Conservation (phyloP, 306 rosid species). For the Carpinus viminea region DNA sequence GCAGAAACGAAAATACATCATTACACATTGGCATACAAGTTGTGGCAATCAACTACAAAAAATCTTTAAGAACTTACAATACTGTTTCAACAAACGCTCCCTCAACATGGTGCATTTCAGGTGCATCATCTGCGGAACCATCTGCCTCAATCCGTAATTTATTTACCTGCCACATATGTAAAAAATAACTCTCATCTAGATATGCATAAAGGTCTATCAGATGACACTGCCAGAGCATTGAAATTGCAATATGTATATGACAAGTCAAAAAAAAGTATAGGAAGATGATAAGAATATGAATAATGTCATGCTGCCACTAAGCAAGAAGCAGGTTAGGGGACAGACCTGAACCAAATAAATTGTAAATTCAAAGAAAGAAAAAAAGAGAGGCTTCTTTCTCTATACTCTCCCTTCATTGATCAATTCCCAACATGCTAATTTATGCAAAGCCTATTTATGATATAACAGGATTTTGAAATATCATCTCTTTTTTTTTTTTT, state of each 20-base stretch:
- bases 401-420: not conserved
- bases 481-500: not conserved
- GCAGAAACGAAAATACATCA: conserved; percentile 19
- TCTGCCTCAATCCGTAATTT: conserved; percentile 70
- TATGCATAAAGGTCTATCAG: not conserved
- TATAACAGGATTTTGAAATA: not conserved
- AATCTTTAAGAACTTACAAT: conserved; percentile 57
- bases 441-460: not conserved
- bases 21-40: conserved; percentile 1
- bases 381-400: conserved; percentile 2
- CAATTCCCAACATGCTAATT: not conserved
- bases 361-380: not conserved
- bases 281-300: not conserved
- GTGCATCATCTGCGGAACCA: conserved; percentile 55
- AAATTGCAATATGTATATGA: not conserved
- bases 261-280: not conserved
- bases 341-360: not conserved
- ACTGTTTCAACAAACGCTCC: conserved; percentile 92
- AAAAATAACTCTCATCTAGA: conserved; percentile 17
- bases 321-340: not conserved
- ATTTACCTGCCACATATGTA: conserved; percentile 60
- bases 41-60: not conserved
- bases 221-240: conserved; percentile 3
- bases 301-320: not conserved
- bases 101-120: conserved; percentile 80